A percentile compares a stretch with the other conserved stretches of the same genome.
Evolutionary conservation across 2,329 filamentous ascomycete genomes (phyloP).

Genomic region (Penicillium hesseltinei): DNA sequence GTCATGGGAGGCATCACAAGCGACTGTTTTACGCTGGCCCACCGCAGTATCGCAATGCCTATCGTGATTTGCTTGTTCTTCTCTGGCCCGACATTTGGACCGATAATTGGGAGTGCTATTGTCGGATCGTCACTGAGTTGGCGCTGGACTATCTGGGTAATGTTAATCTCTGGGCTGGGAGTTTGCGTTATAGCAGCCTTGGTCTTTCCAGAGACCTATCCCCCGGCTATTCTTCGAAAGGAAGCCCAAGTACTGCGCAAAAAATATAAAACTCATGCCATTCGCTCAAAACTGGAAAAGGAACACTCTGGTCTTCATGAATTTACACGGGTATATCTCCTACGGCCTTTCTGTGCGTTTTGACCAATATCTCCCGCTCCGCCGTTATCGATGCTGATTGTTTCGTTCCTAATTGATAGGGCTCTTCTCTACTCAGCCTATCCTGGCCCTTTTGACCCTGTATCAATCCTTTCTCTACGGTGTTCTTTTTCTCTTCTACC

Average conservation of each 20-base stretch:
- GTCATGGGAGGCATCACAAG: not conserved
- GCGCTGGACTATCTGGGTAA: not conserved
- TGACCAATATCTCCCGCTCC: not conserved
- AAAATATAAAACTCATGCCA: not conserved
- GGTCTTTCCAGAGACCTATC: not conserved
- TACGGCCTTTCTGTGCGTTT: not conserved
- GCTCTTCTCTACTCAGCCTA: not conserved
- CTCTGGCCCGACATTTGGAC: not conserved
- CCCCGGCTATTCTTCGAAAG: not conserved
- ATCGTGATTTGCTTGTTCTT: not conserved
- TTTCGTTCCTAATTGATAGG: not conserved
- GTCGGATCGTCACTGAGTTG: not conserved
- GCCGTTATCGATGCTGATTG: not conserved
- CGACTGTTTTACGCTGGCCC: not conserved
- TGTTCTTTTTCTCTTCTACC: not conserved
- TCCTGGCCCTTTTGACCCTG: not conserved
- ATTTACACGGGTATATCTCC: not conserved
- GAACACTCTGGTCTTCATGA: not conserved
- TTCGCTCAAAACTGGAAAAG: not conserved
- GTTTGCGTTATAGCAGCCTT: not conserved
- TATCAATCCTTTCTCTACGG: not conserved
- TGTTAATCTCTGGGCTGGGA: not conserved
- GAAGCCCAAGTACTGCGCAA: not conserved
- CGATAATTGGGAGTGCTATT: not conserved
- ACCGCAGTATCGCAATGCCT: not conserved